phyloP scores from a whole-genome alignment of 75 land plant genomes.

The Isoetes taiwanensis region DNA sequence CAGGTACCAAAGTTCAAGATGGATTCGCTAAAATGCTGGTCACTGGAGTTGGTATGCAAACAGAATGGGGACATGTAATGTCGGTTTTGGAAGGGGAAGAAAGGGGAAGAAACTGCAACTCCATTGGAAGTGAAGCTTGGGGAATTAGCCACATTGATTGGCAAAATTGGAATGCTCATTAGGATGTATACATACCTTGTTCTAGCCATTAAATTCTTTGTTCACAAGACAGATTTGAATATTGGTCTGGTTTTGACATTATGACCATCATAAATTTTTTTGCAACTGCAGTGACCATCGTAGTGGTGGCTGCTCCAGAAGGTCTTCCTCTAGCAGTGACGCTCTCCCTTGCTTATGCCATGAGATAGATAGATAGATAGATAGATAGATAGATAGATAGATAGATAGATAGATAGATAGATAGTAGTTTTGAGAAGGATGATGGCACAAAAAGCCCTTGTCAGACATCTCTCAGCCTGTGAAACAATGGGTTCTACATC shows the following conservation, averaged over 20 bases:
- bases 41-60: conserved; percentile 43
- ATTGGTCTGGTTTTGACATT: conserved; percentile 54
- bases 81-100: conserved; percentile 25
- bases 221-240: neutral
- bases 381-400: too few species aligned
- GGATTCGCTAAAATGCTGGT: conserved; percentile 43
- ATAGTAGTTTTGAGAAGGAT: conserved; percentile 3
- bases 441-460: conserved; percentile 11
- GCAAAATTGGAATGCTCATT: conserved; percentile 19
- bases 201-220: conserved; percentile 34
- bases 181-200: conserved; percentile 61
- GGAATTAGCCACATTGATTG: neutral
- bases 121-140: neutral
- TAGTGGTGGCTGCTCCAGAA: neutral
- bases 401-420: too few species aligned
- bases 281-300: conserved; percentile 37
- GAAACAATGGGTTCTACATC: conserved; percentile 98
- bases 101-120: conserved; percentile 24
- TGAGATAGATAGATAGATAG: too few species aligned
- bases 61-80: conserved; percentile 60
- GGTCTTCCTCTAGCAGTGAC: conserved; percentile 3
- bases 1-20: conserved; percentile 45
- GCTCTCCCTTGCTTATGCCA: conserved; percentile 38
- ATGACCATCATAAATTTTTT: conserved; percentile 52
- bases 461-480: conserved; percentile 84